phyloP scores from a whole-genome alignment of 441 rosid genomes.

The Gossypium lobatum region DNA sequence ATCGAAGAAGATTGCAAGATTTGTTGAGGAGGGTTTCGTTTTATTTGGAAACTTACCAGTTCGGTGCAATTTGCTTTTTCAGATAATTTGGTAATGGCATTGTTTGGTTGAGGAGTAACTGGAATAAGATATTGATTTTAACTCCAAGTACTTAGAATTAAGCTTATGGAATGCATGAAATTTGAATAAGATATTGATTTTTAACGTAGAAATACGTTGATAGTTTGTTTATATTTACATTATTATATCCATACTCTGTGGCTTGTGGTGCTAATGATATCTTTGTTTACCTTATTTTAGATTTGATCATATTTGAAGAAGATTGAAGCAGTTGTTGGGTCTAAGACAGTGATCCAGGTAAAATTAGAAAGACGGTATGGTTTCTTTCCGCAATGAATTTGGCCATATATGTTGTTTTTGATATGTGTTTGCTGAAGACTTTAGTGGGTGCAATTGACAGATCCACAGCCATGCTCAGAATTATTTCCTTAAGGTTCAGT shows the following conservation, averaged over 20 bases:
- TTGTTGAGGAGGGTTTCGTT: too few relatives aligned
- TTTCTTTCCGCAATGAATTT: not conserved
- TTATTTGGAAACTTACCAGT: too few relatives aligned
- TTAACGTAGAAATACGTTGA: too few relatives aligned
- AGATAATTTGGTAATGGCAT: not conserved
- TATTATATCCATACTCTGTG: not conserved
- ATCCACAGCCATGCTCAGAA: slow-evolving; percentile 97
- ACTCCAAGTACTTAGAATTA: not conserved
- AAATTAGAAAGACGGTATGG: not conserved
- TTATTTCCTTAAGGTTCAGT: slow-evolving; percentile 85
- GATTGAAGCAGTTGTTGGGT: slow-evolving; percentile 90
- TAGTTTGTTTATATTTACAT: too few relatives aligned
- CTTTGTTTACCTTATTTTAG: slow-evolving; percentile 30
- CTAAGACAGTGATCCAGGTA: slow-evolving; percentile 92
- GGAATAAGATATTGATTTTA: not conserved
- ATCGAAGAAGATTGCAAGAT: too few relatives aligned
- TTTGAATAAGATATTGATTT: not conserved
- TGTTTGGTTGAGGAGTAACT: not conserved
- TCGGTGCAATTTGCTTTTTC: too few relatives aligned
- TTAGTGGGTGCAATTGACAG: slow-evolving; percentile 37
- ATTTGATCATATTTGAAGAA: slow-evolving; percentile 96
- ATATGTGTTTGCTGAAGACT: slow-evolving; percentile 8
- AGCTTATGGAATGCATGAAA: not conserved
- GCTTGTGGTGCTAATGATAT: not conserved
- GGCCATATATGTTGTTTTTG: not conserved